These are phyloP conservation scores for Saccharomyces kudriavzevii DNA, from an alignment of 805 yeast genomes.

Conservation along the genomic window DNA sequence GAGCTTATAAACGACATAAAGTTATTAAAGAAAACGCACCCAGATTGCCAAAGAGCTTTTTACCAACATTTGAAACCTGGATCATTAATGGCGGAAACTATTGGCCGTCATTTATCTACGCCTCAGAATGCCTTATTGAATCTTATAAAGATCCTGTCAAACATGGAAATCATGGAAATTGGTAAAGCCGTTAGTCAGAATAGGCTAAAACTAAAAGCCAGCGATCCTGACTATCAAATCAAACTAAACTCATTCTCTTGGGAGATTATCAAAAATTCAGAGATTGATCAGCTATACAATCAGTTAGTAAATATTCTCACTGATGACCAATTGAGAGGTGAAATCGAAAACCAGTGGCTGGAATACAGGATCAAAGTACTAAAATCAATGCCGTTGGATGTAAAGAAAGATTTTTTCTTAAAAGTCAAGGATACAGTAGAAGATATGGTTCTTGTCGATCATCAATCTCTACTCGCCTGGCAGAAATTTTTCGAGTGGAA, in stretches of 20 bases:
- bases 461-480: constrained; percentile 63
- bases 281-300: constrained; percentile 46
- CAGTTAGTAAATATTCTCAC: constrained; percentile 49
- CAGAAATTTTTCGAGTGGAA: constrained; percentile 62
- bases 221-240: constrained; percentile 35
- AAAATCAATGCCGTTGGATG: constrained; percentile 40
- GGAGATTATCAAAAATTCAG: constrained; percentile 42
- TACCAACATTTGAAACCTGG: constrained; percentile 50
- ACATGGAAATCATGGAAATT: constrained; percentile 36
- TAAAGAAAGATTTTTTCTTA: constrained; percentile 33
- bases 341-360: constrained; percentile 52
- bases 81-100: constrained; percentile 42
- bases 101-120: constrained; percentile 40
- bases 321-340: constrained; percentile 53
- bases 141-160: constrained; percentile 36
- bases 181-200: constrained; percentile 38
- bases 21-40: constrained; percentile 36
- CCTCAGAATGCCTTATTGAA: constrained; percentile 39
- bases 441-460: constrained; percentile 64
- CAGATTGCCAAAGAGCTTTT: constrained; percentile 39
- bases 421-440: constrained; percentile 51
- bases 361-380: constrained; percentile 49
- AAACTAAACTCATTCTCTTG: constrained; percentile 34
- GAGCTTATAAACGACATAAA: constrained; percentile 44
- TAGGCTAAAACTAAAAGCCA: constrained; percentile 41